These are phyloP conservation scores for Euphorbia lathyris DNA, from an alignment of 345 rosid genomes.

Conservation along the genomic window DNA sequence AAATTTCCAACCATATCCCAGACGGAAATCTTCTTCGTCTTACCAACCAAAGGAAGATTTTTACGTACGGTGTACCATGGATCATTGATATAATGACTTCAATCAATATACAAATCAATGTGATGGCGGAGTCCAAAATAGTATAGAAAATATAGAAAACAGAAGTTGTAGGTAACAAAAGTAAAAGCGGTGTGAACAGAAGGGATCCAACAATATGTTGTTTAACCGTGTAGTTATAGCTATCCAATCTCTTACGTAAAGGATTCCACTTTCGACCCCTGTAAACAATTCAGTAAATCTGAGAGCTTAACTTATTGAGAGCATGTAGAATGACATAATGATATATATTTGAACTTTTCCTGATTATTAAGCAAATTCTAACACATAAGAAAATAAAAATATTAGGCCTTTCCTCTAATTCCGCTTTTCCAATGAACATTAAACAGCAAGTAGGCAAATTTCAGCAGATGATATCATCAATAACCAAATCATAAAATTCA, in stretches of 20 bases:
- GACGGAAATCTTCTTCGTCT: slow-evolving; percentile 73
- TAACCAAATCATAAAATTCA: neutral
- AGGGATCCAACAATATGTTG: slow-evolving; percentile 91
- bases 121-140: slow-evolving; percentile 56
- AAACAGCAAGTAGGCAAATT: neutral
- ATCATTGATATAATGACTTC: slow-evolving; percentile 67
- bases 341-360: neutral
- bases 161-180: slow-evolving; percentile 82
- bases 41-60: slow-evolving; percentile 62
- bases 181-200: slow-evolving; percentile 70
- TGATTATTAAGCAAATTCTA: neutral
- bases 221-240: slow-evolving; percentile 84
- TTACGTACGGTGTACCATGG: slow-evolving; percentile 72
- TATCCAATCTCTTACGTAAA: slow-evolving; percentile 83
- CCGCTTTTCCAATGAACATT: slow-evolving; percentile 6
- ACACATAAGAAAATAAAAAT: neutral
- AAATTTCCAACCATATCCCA: slow-evolving; percentile 76
- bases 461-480: neutral
- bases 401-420: neutral
- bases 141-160: slow-evolving; percentile 91
- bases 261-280: slow-evolving; percentile 97
- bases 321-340: neutral
- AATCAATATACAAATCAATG: slow-evolving; percentile 52
- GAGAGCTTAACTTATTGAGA: slow-evolving; percentile 19
- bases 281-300: slow-evolving; percentile 32